Percentiles rank a stretch among this genome's conserved stretches.
Conservation (phyloP, 129 eudicot species). For the Glebionis coronaria region DNA sequence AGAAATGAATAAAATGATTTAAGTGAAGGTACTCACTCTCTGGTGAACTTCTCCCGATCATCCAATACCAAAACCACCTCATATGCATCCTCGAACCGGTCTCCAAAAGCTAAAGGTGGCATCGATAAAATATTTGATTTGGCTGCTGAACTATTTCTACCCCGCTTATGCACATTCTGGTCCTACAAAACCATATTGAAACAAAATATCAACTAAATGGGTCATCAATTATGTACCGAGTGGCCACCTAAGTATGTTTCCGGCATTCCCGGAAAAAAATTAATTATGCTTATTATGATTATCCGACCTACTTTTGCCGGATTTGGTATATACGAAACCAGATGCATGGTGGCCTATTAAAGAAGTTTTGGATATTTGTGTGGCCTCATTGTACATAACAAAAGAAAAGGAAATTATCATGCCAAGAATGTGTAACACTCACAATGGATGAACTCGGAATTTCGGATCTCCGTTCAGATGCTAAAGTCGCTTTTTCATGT, state of each 20-base stretch:
- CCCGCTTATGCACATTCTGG: constrained; percentile 32
- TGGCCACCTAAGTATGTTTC: too few relatives aligned
- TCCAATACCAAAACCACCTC: constrained; percentile 83
- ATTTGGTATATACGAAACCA: too few relatives aligned
- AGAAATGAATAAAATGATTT: neutral
- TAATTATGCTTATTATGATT: too few relatives aligned
- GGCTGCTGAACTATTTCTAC: constrained; percentile 32
- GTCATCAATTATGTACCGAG: too few relatives aligned
- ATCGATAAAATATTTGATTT: constrained; percentile 43
- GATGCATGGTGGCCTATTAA: too few relatives aligned
- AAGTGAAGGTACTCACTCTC: constrained; percentile 44
- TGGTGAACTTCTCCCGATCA: constrained; percentile 80
- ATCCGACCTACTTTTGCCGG: too few relatives aligned
- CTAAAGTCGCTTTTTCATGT: constrained; percentile 22
- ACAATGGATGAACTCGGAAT: constrained; percentile 41
- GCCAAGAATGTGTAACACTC: constrained; percentile 30
- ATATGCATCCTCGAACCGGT: constrained; percentile 69
- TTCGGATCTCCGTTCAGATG: constrained; percentile 10
- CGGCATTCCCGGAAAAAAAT: too few relatives aligned
- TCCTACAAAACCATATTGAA: constrained; percentile 35
- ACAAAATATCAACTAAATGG: neutral
- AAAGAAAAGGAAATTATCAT: too few relatives aligned
- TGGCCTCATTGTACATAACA: too few relatives aligned
- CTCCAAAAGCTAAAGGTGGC: constrained; percentile 77
- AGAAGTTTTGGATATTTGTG: too few relatives aligned